Evolutionary conservation across 2,329 filamentous ascomycete genomes (phyloP).

Genomic region (Waltergamsia citrina): DNA sequence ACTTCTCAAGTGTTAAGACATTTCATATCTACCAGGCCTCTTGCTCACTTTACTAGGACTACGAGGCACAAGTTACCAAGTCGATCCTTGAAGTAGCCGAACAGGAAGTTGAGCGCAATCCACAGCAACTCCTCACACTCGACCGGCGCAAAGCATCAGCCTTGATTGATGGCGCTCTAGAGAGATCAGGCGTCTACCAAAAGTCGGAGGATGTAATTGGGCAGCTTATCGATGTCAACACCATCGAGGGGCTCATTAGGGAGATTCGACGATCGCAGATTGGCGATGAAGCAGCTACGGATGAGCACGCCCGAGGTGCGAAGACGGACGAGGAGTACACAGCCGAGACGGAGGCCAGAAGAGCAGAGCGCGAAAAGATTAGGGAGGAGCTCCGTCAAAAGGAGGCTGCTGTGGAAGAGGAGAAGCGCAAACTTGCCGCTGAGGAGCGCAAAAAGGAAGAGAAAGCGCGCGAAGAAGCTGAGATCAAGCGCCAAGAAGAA

Average conservation of each 20-base stretch:
- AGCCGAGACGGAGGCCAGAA: conserved; percentile 51
- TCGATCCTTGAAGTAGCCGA: conserved; percentile 62
- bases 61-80: conserved; percentile 56
- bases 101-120: conserved; percentile 66
- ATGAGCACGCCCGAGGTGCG: conserved; percentile 54
- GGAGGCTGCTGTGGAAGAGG: conserved; percentile 51
- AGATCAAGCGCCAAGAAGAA: conserved; percentile 39
- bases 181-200: conserved; percentile 67
- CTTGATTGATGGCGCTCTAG: conserved; percentile 68
- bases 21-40: background rate
- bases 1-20: conserved; percentile 1
- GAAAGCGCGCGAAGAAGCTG: conserved; percentile 37
- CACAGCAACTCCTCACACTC: conserved; percentile 59
- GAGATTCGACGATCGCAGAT: conserved; percentile 59
- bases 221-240: conserved; percentile 55
- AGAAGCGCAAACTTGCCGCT: conserved; percentile 47
- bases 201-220: conserved; percentile 60
- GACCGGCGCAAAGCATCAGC: conserved; percentile 66
- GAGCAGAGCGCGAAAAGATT: conserved; percentile 50
- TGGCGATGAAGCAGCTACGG: conserved; percentile 57
- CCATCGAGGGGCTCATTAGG: conserved; percentile 62
- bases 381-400: conserved; percentile 50
- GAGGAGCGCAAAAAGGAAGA: conserved; percentile 45
- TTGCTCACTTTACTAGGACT: conserved; percentile 42
- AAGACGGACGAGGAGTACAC: conserved; percentile 70